Conservation (phyloP, 768 basidiomycete genomes). For the Tricholoma furcatifolium region DNA sequence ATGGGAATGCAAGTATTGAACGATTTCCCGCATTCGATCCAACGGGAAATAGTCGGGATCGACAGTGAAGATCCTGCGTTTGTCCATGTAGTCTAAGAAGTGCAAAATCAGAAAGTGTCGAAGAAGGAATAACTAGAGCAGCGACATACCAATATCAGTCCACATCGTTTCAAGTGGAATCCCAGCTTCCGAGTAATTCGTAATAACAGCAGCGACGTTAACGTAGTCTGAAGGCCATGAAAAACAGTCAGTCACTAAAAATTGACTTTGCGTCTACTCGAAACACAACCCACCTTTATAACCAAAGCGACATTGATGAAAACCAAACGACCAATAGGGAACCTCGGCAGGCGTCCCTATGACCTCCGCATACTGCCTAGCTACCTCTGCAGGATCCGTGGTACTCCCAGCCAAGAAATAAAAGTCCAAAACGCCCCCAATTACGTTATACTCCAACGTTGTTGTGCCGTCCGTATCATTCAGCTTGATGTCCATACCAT, state of each 20-base stretch:
- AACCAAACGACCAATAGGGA: constrained; percentile 72
- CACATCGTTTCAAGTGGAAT: constrained; percentile 81
- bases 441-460: constrained; percentile 69
- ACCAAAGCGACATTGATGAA: constrained; percentile 74
- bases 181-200: constrained; percentile 54
- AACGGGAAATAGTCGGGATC: constrained; percentile 70
- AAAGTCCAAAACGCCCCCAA: constrained; percentile 77
- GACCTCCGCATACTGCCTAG: constrained; percentile 68
- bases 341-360: constrained; percentile 68
- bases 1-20: constrained; percentile 56
- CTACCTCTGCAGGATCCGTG: constrained; percentile 53
- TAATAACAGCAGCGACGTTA: constrained; percentile 60
- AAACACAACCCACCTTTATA: constrained; percentile 48
- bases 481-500: constrained; percentile 79
- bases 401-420: constrained; percentile 74
- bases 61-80: constrained; percentile 65
- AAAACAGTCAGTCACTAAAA: not conserved
- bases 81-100: constrained; percentile 62
- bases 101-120: not conserved
- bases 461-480: constrained; percentile 35
- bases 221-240: constrained; percentile 46
- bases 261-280: not conserved
- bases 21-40: constrained; percentile 61
- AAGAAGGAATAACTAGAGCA: not conserved
- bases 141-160: constrained; percentile 62